Evolutionary conservation across 2,329 filamentous ascomycete genomes (phyloP).

Genomic region (Botrytis fabae): DNA sequence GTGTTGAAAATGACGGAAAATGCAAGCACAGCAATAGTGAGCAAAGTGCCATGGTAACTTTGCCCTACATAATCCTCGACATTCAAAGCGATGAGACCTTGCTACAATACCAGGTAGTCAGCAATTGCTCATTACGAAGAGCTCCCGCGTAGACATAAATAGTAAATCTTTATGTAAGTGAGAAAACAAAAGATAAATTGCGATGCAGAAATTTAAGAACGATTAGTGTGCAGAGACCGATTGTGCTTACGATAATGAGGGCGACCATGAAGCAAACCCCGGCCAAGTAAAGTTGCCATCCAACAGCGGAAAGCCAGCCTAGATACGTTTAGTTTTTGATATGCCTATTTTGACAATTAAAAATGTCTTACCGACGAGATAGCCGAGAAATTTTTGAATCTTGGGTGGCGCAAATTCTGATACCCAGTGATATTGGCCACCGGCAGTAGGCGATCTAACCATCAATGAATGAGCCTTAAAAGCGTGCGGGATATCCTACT

Average conservation of each 20-base stretch:
- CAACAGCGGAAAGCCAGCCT: conserved; percentile 48
- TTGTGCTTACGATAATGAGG: no score
- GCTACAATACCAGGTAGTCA: conserved; percentile 24
- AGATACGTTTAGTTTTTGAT: no score
- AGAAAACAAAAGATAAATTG: no score
- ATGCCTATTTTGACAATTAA: no score
- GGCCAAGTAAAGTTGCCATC: conserved; percentile 43
- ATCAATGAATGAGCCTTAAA: no score
- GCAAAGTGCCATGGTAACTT: conserved; percentile 46
- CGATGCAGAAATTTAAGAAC: no score
- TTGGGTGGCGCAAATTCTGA: conserved; percentile 50
- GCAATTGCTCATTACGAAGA: no score
- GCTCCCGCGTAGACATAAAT: no score
- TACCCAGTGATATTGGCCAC: conserved; percentile 60
- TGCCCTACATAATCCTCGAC: conserved; percentile 41
- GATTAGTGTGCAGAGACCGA: no score
- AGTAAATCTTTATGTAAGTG: no score
- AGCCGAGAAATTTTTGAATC: conserved; percentile 54
- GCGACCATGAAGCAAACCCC: no score
- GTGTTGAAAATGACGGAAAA: conserved; percentile 48
- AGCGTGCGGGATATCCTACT: no score
- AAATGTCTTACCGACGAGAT: conserved; percentile 45
- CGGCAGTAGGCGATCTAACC: conserved; percentile 51
- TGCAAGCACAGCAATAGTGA: conserved; percentile 45
- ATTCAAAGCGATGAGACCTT: conserved; percentile 43